Conservation (phyloP, 139 green algal genomes). For the Yamagishiella unicocca region DNA sequence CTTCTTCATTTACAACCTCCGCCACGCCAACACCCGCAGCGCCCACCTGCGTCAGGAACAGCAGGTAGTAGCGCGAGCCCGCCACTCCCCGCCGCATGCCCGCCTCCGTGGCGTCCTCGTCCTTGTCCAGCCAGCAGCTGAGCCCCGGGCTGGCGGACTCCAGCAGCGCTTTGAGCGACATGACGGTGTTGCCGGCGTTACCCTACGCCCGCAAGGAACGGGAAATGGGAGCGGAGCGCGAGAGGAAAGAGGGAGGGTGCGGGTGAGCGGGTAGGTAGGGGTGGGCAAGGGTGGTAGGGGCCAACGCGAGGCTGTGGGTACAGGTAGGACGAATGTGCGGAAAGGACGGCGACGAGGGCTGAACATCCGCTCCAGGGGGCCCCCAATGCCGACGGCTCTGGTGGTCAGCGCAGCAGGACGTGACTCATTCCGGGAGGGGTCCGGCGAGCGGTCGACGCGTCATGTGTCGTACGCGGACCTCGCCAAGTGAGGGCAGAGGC, state of each 20-base stretch:
- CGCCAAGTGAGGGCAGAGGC: too few relatives aligned
- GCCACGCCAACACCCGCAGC: not conserved
- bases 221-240: too few relatives aligned
- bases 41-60: constrained; percentile 39
- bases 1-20: not conserved
- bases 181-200: constrained; percentile 45
- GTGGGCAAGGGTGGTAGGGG: not conserved
- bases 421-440: too few relatives aligned
- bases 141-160: constrained; percentile 33
- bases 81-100: constrained; percentile 39
- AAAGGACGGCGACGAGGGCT: too few relatives aligned
- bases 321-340: too few relatives aligned
- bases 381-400: too few relatives aligned
- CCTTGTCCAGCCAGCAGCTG: constrained; percentile 48
- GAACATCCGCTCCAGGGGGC: too few relatives aligned
- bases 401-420: too few relatives aligned
- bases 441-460: too few relatives aligned
- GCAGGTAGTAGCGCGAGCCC: constrained; percentile 32
- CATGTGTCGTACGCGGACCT: too few relatives aligned
- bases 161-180: constrained; percentile 43
- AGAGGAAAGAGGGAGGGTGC: too few relatives aligned
- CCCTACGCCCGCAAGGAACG: too few relatives aligned
- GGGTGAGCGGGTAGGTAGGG: not conserved
- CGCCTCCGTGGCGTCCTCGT: constrained; percentile 45
- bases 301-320: not conserved